These are phyloP conservation scores for Lyophyllum semitale DNA, from an alignment of 768 basidiomycete species.

Conservation along the genomic window DNA sequence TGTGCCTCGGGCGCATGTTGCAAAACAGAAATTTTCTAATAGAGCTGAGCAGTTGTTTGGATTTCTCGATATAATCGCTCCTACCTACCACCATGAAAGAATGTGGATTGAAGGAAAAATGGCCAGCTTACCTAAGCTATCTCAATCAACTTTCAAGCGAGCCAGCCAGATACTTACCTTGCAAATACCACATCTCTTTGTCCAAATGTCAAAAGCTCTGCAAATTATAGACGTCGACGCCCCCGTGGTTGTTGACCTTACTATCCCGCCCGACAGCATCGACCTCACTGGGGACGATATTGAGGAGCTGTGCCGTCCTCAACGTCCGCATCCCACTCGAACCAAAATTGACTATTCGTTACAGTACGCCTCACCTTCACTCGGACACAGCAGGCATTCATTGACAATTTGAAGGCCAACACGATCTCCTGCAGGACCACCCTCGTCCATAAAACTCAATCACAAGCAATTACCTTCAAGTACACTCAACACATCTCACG, in stretches of 20 bases:
- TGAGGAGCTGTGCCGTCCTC: neutral
- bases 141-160: too few species aligned
- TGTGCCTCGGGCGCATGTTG: conserved; percentile 81
- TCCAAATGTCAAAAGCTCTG: neutral
- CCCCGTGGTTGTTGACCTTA: conserved; percentile 5
- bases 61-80: neutral
- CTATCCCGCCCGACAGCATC: neutral
- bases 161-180: too few species aligned
- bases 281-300: conserved; percentile 9
- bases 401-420: neutral
- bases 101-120: neutral
- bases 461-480: neutral
- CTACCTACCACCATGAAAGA: conserved; percentile 1
- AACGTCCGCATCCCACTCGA: neutral
- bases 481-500: neutral
- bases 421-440: neutral
- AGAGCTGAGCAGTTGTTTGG: neutral
- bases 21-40: conserved; percentile 82
- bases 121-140: neutral
- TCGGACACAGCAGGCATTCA: too few species aligned
- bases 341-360: neutral
- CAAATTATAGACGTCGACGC: conserved; percentile 12
- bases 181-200: neutral
- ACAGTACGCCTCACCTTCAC: too few species aligned
- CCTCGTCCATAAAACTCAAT: neutral